A percentile compares a stretch with the other conserved stretches of the same genome.
Conservation (phyloP, 2,329 filamentous ascomycete species). For the Xylaria sp. region DNA sequence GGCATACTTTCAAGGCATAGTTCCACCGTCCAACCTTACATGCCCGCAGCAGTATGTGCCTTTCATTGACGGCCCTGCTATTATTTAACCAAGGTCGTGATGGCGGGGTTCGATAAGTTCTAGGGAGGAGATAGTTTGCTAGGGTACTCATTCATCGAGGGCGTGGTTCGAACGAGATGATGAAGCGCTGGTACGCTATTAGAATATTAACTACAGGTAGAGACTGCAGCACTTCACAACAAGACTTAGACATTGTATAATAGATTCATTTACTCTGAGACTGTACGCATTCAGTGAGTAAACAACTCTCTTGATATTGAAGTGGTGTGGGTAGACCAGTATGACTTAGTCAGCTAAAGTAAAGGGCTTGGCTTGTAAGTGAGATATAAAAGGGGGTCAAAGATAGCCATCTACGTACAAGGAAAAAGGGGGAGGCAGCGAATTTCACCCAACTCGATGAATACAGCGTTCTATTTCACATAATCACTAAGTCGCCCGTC, state of each 20-base stretch:
- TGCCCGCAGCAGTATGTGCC: slow-evolving; percentile 49
- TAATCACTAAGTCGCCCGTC: no score
- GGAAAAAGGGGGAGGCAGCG: no score
- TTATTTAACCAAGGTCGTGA: background rate
- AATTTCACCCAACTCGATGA: no score
- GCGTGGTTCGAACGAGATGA: background rate
- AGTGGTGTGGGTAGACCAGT: no score
- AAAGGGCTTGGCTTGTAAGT: no score
- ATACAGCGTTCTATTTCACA: no score
- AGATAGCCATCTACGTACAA: no score
- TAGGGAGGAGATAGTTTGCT: background rate
- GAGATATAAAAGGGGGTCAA: no score
- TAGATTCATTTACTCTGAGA: no score
- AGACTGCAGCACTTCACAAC: background rate
- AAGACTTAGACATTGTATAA: background rate
- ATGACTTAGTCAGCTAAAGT: no score
- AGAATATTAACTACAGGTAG: background rate
- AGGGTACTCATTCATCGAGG: background rate
- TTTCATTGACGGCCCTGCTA: slow-evolving; percentile 40
- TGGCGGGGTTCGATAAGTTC: background rate
- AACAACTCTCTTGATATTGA: no score
- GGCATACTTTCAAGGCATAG: slow-evolving; percentile 51
- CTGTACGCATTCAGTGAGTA: no score
- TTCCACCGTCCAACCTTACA: slow-evolving; percentile 49
- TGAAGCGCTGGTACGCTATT: background rate